Evolutionary conservation across 768 basidiomycete species (phyloP).

Genomic region (Royoungia palumana): DNA sequence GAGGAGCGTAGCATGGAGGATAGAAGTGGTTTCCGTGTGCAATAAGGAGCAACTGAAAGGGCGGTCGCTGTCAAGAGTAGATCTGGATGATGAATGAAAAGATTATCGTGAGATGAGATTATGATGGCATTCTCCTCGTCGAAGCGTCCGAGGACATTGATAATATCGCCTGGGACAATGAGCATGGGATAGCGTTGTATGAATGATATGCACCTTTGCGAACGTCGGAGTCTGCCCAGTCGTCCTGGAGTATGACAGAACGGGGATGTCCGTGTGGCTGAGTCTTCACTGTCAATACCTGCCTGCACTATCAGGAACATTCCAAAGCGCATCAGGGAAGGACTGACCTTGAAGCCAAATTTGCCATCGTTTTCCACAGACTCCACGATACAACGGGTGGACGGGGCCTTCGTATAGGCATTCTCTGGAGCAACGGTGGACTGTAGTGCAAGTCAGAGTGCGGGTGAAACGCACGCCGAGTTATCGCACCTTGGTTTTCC

Average conservation of each 20-base stretch:
- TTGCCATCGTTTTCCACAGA: conserved; percentile 37
- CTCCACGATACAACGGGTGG: conserved; percentile 57
- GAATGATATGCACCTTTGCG: conserved; percentile 46
- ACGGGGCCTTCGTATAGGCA: conserved; percentile 34
- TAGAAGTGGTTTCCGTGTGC: conserved; percentile 84
- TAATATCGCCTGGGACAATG: conserved; percentile 59
- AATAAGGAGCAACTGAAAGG: conserved; percentile 78
- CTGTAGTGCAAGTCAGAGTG: conserved; percentile 13
- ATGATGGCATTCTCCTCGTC: conserved; percentile 43
- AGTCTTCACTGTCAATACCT: conserved; percentile 53
- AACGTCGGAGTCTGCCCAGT: conserved; percentile 71
- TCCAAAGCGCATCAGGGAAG: not conserved
- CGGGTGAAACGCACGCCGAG: not conserved
- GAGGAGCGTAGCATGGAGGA: conserved; percentile 54
- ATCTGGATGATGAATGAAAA: conserved; percentile 90
- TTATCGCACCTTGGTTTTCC: conserved; percentile 26
- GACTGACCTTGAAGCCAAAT: conserved; percentile 23
- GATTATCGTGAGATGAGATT: conserved; percentile 60
- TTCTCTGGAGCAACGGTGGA: conserved; percentile 7
- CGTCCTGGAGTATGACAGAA: conserved; percentile 63
- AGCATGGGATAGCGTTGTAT: not conserved
- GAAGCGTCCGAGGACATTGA: conserved; percentile 68
- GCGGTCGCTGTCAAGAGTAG: conserved; percentile 87
- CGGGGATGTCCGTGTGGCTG: conserved; percentile 38
- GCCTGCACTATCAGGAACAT: not conserved